These are phyloP conservation scores for Tylopilus sp. DNA, from an alignment of 768 basidiomycete genomes.

Conservation along the genomic window DNA sequence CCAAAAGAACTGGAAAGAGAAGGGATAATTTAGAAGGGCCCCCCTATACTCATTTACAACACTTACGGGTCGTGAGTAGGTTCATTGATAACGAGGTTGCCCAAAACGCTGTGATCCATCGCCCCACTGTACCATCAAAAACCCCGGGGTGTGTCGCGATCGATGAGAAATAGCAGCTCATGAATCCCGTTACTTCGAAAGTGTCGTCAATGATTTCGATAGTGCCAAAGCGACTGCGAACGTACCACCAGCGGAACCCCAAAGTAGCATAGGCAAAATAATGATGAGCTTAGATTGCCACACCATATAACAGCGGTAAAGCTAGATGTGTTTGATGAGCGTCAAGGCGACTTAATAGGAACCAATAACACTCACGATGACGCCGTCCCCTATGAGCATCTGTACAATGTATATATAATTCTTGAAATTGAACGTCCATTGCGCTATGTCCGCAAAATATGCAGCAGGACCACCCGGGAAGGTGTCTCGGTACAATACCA, in stretches of 20 bases:
- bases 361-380: neutral
- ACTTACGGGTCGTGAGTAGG: neutral
- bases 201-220: neutral
- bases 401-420: neutral
- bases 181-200: neutral
- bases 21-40: too few species aligned
- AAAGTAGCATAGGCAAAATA: neutral
- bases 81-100: neutral
- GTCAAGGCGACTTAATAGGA: too few species aligned
- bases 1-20: neutral
- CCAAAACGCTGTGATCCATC: neutral
- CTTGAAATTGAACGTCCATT: conserved; percentile 3
- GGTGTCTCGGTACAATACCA: neutral
- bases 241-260: neutral
- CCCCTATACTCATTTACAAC: too few species aligned
- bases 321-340: neutral
- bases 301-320: neutral
- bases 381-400: neutral
- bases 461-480: neutral
- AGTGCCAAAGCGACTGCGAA: neutral
- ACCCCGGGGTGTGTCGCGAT: neutral
- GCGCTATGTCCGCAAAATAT: neutral
- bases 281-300: neutral
- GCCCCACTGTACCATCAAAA: neutral
- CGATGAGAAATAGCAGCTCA: neutral